These are phyloP conservation scores for Populus hybrid DNA, from an alignment of 441 rosid genomes.

Conservation along the genomic window DNA sequence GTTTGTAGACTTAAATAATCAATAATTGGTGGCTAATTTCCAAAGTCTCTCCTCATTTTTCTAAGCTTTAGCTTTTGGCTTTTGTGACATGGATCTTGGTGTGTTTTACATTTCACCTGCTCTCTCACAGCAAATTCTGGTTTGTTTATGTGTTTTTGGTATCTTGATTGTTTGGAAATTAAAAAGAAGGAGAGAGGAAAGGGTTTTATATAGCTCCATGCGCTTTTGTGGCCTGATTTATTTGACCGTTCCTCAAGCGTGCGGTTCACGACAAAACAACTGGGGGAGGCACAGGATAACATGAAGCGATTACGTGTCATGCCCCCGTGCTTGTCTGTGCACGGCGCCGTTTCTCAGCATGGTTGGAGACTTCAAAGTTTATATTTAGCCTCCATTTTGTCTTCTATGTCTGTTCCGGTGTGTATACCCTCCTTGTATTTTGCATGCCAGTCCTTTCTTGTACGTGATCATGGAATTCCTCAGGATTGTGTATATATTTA, in stretches of 20 bases:
- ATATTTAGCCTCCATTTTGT: background rate
- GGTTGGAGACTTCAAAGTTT: too few relatives aligned
- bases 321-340: background rate
- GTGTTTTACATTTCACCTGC: slow-evolving; percentile 22
- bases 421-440: background rate
- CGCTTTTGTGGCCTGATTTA: slow-evolving; percentile 40
- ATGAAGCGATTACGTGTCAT: slow-evolving; percentile 15
- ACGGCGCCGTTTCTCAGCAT: slow-evolving; percentile 26
- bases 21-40: too few relatives aligned
- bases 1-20: background rate
- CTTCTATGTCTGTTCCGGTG: background rate
- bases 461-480: background rate
- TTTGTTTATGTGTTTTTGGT: background rate
- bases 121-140: background rate
- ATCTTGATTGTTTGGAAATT: background rate
- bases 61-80: slow-evolving; percentile 3
- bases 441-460: background rate
- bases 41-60: background rate
- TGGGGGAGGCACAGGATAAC: slow-evolving; percentile 21
- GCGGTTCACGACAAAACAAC: slow-evolving; percentile 58
- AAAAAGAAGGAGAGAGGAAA: background rate
- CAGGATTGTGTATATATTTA: too few relatives aligned
- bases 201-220: background rate
- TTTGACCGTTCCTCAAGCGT: slow-evolving; percentile 73
- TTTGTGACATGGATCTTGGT: background rate